phyloP scores from a whole-genome alignment of 805 yeast species.

The Cyberlindnera xylosilytica region DNA sequence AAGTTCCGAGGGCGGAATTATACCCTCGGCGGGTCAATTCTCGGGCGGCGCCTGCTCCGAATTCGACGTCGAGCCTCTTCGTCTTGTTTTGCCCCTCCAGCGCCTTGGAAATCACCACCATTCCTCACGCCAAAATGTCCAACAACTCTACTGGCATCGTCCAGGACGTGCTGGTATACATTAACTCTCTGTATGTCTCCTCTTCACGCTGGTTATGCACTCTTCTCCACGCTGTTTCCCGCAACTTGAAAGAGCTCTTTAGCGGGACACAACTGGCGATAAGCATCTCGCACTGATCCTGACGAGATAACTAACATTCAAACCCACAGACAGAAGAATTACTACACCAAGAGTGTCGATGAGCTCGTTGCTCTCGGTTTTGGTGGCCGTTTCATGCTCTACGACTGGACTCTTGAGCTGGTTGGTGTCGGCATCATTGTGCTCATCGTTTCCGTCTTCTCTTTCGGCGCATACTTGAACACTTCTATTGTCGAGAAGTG shows the following conservation, averaged over 20 bases:
- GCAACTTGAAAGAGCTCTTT: not conserved
- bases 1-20: too few relatives aligned
- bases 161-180: not conserved
- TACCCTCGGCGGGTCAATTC: too few relatives aligned
- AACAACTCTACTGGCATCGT: slow-evolving; percentile 4
- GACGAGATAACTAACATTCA: not conserved
- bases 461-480: slow-evolving; percentile 60
- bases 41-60: too few relatives aligned
- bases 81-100: not conserved
- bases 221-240: not conserved
- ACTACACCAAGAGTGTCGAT: slow-evolving; percentile 35
- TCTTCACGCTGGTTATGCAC: too few relatives aligned
- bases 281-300: too few relatives aligned
- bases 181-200: slow-evolving; percentile 7
- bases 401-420: slow-evolving; percentile 78
- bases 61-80: not conserved
- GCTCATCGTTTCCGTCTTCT: slow-evolving; percentile 47
- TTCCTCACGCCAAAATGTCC: slow-evolving; percentile 6
- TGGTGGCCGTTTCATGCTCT: slow-evolving; percentile 50
- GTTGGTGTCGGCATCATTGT: slow-evolving; percentile 50
- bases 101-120: not conserved
- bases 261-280: too few relatives aligned
- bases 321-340: slow-evolving; percentile 21
- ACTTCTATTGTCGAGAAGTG: slow-evolving; percentile 49
- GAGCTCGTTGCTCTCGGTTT: slow-evolving; percentile 60